These are phyloP conservation scores for Zygnema cylindricum DNA, from an alignment of 139 green algal species.

Conservation along the genomic window DNA sequence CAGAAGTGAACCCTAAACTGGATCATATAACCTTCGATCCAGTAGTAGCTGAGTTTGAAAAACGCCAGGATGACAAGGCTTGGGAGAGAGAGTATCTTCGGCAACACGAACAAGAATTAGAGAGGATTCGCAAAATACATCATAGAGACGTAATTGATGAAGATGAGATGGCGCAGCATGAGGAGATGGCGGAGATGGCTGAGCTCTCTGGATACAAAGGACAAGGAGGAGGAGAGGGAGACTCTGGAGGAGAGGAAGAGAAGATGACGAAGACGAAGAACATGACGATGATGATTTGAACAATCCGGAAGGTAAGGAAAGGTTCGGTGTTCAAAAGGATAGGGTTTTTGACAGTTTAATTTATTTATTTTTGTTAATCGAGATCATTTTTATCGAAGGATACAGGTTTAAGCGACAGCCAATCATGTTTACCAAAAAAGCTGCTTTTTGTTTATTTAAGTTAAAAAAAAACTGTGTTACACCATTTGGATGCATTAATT, in stretches of 20 bases:
- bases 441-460: too few relatives aligned
- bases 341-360: too few relatives aligned
- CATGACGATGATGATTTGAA: neutral
- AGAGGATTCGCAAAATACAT: neutral
- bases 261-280: neutral
- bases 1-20: slow-evolving; percentile 26
- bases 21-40: slow-evolving; percentile 55
- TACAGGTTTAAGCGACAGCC: too few relatives aligned
- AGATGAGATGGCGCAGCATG: neutral
- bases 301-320: neutral
- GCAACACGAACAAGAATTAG: neutral
- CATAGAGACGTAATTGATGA: neutral
- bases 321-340: too few relatives aligned
- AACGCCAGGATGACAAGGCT: slow-evolving; percentile 16
- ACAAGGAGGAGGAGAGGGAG: neutral
- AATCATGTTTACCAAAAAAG: too few relatives aligned
- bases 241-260: neutral
- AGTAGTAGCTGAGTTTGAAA: slow-evolving; percentile 43
- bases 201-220: neutral
- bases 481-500: too few relatives aligned
- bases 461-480: too few relatives aligned
- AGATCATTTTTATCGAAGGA: too few relatives aligned
- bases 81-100: slow-evolving; percentile 35
- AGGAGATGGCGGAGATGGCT: neutral
- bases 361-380: too few relatives aligned